These are phyloP conservation scores for maize (Zea mays) DNA, from an alignment of 176 grass and related monocot genomes.

Conservation along the genomic window Zm-B73-REFERENCE-NAM-5.0 NC_050096.1:297833501-297834000, in stretches of 20 bases:
- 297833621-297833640: too few species aligned
- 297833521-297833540: not conserved
- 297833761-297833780: not conserved
- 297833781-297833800: not conserved
- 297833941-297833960: slow-evolving; percentile 58
- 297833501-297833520: not conserved
- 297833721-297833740: not conserved
- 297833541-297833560: not conserved
- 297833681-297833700: not conserved
- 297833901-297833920: slow-evolving; percentile 58
- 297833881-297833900: slow-evolving; percentile 56
- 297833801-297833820: not conserved
- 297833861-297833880: slow-evolving; percentile 43
- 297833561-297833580: not conserved
- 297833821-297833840: slow-evolving; percentile 20
- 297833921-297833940: slow-evolving; percentile 47
- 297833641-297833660: not conserved
- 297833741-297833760: not conserved
- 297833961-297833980: slow-evolving; percentile 44
- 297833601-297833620: not conserved
- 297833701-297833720: not conserved
- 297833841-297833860: not conserved
- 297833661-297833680: not conserved
- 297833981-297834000: slow-evolving; percentile 51
- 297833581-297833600: not conserved